Base-by-base conservation (phyloP, 257 asterid genomes). In the Solanum pinnatisectum region DNA sequence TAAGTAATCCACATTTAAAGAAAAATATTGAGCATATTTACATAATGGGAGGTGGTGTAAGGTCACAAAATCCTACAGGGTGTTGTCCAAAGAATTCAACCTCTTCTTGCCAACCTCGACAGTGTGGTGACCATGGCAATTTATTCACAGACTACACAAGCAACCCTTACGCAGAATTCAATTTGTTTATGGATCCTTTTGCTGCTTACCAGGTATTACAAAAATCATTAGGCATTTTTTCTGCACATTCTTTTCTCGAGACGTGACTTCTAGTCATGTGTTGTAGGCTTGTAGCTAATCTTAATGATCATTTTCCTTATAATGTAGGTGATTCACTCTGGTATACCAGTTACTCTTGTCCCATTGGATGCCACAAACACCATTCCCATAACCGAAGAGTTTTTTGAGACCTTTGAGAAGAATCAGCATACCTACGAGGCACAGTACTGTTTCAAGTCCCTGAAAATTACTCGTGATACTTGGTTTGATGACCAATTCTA, bases 341-440 rank as follows among this genome's bases (percentile, higher is more conserved):
- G 98, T 20, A 93, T 95, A 81, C 98, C 98, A 1, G 77, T 94
- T 46, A 96, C 98, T 89, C 93, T 96, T 30, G 96, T 96, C 88
- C 98, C 99, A 49, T 90, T 96, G 83, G 99, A 96, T 92, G 98
- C 99, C 79, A 94, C 98, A 35, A 93, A 96, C 93, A 95, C 98
- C 39, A 95, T 96, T 36, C 98, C 97, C 0, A 93, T 96, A 81
- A 88, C 96, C 11, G 8, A 74, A 5, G 84, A 90, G 5, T 94
- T 95, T 86, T 94, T 92, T 49, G 88, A 90, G 70, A 91, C 88
- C 16, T 93, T 94, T 85, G 96, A 95, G 90, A 90, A 92, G 93
- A 94, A 94, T 88, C 99, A 94, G 89, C 91, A 71, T 4, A 96
- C 98, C 70, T 92, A 88, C 12, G 98, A 96, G 93, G 96, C 99